These are phyloP conservation scores for Piper longum DNA, from an alignment of 164 flowering plant genomes.

Conservation along the genomic window DNA sequence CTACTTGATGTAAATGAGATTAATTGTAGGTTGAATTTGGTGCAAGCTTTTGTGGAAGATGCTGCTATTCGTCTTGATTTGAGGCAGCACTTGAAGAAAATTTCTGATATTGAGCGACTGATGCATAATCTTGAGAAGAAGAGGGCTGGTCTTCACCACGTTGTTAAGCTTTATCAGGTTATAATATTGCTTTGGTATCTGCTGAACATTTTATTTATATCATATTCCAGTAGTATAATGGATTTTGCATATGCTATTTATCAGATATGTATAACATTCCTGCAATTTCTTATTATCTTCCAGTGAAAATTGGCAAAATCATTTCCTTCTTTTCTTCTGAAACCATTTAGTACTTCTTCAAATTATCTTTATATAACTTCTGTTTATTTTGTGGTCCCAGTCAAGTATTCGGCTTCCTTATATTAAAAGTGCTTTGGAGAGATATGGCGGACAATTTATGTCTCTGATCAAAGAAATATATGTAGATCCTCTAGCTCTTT, in stretches of 20 bases:
- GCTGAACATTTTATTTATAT: neutral
- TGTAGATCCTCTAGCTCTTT: slow-evolving; percentile 40
- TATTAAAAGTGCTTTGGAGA: slow-evolving; percentile 56
- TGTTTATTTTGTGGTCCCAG: slow-evolving; percentile 30
- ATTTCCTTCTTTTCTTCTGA: neutral
- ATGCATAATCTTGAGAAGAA: slow-evolving; percentile 52
- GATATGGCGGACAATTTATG: slow-evolving; percentile 67
- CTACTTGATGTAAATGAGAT: slow-evolving; percentile 70
- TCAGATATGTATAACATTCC: neutral
- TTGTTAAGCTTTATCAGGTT: slow-evolving; percentile 96
- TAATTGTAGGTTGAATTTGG: slow-evolving; percentile 68
- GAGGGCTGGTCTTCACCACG: slow-evolving; percentile 64
- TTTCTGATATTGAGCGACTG: slow-evolving; percentile 76
- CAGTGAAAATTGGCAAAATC: neutral
- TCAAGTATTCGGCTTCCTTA: slow-evolving; percentile 80
- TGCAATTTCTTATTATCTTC: neutral
- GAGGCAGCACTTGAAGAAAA: slow-evolving; percentile 85
- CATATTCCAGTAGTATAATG: neutral
- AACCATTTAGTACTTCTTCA: neutral
- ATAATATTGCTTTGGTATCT: neutral
- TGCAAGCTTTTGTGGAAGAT: slow-evolving; percentile 92
- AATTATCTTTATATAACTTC: neutral
- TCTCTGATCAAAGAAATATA: slow-evolving; percentile 58
- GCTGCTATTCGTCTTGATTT: slow-evolving; percentile 77
- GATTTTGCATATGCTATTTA: no score